Percentiles rank a stretch among this genome's conserved stretches.
phyloP scores from a whole-genome alignment of 1,139 yeast species.

The Yamadazyma siamensis region DNA sequence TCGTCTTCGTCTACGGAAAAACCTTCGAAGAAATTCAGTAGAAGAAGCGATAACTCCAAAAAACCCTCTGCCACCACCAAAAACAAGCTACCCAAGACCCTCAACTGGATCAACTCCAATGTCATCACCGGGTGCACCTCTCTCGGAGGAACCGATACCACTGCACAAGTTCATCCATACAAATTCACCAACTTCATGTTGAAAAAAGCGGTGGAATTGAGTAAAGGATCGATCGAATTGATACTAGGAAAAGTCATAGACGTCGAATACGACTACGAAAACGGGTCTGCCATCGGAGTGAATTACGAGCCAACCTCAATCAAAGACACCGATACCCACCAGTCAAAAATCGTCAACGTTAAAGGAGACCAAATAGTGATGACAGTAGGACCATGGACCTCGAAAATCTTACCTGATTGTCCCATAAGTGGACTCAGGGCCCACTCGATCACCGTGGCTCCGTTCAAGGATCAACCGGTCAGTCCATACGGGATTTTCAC shows the following conservation, averaged over 20 bases:
- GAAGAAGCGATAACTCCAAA: slow-evolving; percentile 10
- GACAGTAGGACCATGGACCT: slow-evolving; percentile 96
- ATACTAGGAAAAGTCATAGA: slow-evolving; percentile 80
- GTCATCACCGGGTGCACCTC: slow-evolving; percentile 73
- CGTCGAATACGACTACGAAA: slow-evolving; percentile 56
- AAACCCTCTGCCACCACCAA: slow-evolving; percentile 6
- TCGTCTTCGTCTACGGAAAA: slow-evolving; percentile 14
- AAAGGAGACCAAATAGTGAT: slow-evolving; percentile 75
- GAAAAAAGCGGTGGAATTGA: slow-evolving; percentile 68
- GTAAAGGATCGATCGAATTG: slow-evolving; percentile 77
- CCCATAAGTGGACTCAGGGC: slow-evolving; percentile 92
- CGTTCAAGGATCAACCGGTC: slow-evolving; percentile 64
- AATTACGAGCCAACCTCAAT: slow-evolving; percentile 59
- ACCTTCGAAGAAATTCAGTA: slow-evolving; percentile 35
- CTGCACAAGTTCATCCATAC: slow-evolving; percentile 97
- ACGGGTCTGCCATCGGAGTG: slow-evolving; percentile 66
- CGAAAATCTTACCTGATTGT: slow-evolving; percentile 82
- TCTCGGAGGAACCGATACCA: slow-evolving; percentile 81
- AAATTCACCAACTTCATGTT: slow-evolving; percentile 81
- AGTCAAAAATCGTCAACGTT: slow-evolving; percentile 33
- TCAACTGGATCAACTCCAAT: slow-evolving; percentile 76
- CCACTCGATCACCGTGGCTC: slow-evolving; percentile 89
- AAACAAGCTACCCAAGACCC: slow-evolving; percentile 58
- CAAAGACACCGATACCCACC: slow-evolving; percentile 26
- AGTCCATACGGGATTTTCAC: slow-evolving; percentile 94